Base-by-base conservation (phyloP, 2,329 filamentous ascomycete genomes). In the Mycosphaerella sp. region DNA sequence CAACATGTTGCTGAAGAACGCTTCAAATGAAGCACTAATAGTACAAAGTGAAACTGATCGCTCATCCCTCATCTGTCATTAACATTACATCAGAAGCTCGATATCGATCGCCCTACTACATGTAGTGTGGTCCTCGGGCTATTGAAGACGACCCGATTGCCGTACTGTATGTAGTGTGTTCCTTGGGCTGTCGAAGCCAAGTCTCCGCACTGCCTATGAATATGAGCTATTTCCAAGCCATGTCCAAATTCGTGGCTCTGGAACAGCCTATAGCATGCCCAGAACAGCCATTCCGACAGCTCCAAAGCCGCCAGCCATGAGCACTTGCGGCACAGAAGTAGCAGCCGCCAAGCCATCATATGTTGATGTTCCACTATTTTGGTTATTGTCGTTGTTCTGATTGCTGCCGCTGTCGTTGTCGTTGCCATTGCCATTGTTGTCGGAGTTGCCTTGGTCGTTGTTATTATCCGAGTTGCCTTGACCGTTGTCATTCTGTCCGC, bases 221-320 rank as follows among this genome's bases (percentile, higher is more conserved):
- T 7, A 29, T 29, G 21, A 29, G 26, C 26, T 29, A 6, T 7
- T 6, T 29, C 26, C 4, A 6, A 29, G 2, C 26, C 26, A 29
- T 29, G 6, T 7, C 26, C 6, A 29, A 29, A 2, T 6, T 7
- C 5, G 26, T 29, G 26, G 26, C 6, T 29, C 26, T 6, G 26
- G 6, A 7, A 29, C 26, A 29, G 6, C 5, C 11, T 50, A 52
- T 6, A 56, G 17, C 36, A 53, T 41, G 2, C 48, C 48, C 40
- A 51, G 38, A 0, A 55, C 48, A 44, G 48, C 54, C 32, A 49
- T 48, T 14, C 49, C 54, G 21, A 56, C 17, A 6, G 40, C 54
- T 23, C 48, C 54, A 12, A 47, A 34, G 6, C 39, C 45, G 32
- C 54, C 54, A 43, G 49, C 54, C 50, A 53, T 39, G 12, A 53